Evolutionary conservation across 1,284 basidiomycete species (phyloP).

Genomic region (Sphaerobolus stellatus): DNA sequence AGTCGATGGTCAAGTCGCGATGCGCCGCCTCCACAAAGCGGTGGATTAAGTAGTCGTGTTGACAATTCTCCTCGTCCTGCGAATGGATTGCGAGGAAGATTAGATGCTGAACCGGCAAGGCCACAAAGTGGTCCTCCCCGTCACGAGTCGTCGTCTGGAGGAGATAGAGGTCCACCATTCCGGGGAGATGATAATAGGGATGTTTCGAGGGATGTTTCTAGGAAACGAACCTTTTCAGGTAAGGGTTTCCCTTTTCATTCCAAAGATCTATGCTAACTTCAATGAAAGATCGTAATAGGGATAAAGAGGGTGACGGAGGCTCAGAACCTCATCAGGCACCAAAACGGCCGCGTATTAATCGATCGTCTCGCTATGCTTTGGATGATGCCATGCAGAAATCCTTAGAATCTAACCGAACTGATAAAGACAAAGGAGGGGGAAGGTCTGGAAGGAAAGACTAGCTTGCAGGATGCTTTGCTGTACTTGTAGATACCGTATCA

Average conservation of each 20-base stretch:
- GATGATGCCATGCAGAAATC: slow-evolving; percentile 11
- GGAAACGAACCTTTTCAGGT: slow-evolving; percentile 71
- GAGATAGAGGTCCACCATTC: slow-evolving; percentile 1
- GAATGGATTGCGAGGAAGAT: slow-evolving; percentile 3
- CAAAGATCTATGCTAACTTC: background rate
- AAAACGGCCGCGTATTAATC: slow-evolving; percentile 40
- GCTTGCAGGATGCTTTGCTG: background rate
- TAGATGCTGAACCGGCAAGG: background rate
- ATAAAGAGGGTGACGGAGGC: slow-evolving; percentile 36
- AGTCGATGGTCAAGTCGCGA: slow-evolving; percentile 8
- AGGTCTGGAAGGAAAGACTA: slow-evolving; percentile 4
- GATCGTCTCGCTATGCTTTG: slow-evolving; percentile 21
- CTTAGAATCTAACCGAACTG: slow-evolving; percentile 5
- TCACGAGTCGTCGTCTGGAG: background rate
- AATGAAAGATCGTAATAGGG: slow-evolving; percentile 44
- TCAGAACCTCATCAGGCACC: slow-evolving; percentile 24
- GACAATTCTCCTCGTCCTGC: background rate
- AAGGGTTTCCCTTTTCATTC: slow-evolving; percentile 23
- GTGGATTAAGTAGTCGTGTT: background rate
- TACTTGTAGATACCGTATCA: background rate
- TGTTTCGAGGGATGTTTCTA: slow-evolving; percentile 39
- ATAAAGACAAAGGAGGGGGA: slow-evolving; percentile 3
- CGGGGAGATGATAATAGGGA: background rate
- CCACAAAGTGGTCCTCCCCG: background rate
- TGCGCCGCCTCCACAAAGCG: background rate